These are phyloP conservation scores for Sarocladium brachiariae DNA, from an alignment of 2,329 filamentous ascomycete species.

Conservation along the genomic window DNA sequence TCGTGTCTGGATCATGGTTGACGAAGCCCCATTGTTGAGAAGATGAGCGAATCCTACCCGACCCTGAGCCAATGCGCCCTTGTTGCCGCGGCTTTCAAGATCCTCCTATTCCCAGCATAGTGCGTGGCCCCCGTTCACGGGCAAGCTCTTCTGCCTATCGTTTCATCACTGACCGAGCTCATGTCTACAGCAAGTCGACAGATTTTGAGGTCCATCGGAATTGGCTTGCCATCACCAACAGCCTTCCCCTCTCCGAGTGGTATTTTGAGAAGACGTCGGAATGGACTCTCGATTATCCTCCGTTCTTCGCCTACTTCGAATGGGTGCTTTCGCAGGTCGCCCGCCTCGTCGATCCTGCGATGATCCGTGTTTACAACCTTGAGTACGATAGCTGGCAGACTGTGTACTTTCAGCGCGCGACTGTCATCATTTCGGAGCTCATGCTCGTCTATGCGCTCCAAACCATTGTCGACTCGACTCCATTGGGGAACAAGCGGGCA, in stretches of 20 bases:
- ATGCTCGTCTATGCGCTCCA: slow-evolving; percentile 78
- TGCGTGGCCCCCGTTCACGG: slow-evolving; percentile 40
- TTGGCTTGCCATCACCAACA: slow-evolving; percentile 94
- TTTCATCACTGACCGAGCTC: neutral
- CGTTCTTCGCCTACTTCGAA: slow-evolving; percentile 97
- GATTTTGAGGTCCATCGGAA: slow-evolving; percentile 99
- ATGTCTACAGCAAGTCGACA: slow-evolving; percentile 73
- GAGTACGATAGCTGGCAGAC: slow-evolving; percentile 90
- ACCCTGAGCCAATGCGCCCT: slow-evolving; percentile 84
- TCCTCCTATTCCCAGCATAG: slow-evolving; percentile 92
- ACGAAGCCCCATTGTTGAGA: slow-evolving; percentile 11
- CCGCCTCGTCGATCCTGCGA: slow-evolving; percentile 66
- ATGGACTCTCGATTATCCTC: slow-evolving; percentile 99
- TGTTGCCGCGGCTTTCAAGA: slow-evolving; percentile 80
- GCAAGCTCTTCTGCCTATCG: neutral
- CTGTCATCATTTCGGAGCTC: slow-evolving; percentile 79
- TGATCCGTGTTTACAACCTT: slow-evolving; percentile 76
- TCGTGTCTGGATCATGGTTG: neutral
- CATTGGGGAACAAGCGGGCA: slow-evolving; percentile 58
- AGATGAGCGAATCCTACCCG: slow-evolving; percentile 76
- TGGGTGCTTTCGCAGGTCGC: slow-evolving; percentile 82
- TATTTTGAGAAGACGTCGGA: slow-evolving; percentile 97
- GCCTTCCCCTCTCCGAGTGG: slow-evolving; percentile 80
- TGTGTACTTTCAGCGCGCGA: slow-evolving; percentile 84
- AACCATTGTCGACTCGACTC: slow-evolving; percentile 68